These are phyloP conservation scores for Boechera divaricarpa DNA, from an alignment of 345 rosid species.

Conservation along the genomic window DNA sequence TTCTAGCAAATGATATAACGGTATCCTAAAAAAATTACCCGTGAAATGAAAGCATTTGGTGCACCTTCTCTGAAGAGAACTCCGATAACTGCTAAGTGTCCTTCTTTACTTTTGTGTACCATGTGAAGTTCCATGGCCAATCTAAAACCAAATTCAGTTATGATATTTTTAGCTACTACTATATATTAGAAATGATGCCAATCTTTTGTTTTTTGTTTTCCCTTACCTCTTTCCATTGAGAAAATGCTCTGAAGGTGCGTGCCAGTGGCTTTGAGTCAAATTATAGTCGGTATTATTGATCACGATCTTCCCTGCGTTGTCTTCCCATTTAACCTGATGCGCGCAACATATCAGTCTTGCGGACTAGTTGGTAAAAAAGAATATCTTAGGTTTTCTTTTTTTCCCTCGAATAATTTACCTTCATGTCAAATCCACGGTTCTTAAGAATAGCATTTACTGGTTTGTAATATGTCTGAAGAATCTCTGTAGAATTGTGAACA, in stretches of 20 bases:
- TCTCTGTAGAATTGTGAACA: constrained; percentile 36
- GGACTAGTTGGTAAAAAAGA: background rate
- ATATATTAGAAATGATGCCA: background rate
- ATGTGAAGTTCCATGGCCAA: constrained; percentile 67
- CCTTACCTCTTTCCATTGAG: constrained; percentile 59
- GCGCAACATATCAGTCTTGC: constrained; percentile 26
- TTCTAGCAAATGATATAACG: background rate
- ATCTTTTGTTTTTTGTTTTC: background rate
- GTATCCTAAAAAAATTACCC: constrained; percentile 41
- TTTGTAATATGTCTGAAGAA: constrained; percentile 48
- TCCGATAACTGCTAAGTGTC: constrained; percentile 56
- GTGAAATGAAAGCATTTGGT: constrained; percentile 62
- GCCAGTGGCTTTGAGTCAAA: constrained; percentile 69
- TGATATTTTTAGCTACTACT: background rate
- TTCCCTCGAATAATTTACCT: constrained; percentile 37
- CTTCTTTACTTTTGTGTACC: constrained; percentile 53
- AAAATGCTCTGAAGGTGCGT: constrained; percentile 75
- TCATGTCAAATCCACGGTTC: constrained; percentile 74
- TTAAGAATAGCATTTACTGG: constrained; percentile 59
- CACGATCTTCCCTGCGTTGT: constrained; percentile 47
- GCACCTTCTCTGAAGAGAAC: constrained; percentile 65
- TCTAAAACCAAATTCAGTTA: constrained; percentile 14
- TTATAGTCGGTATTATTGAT: constrained; percentile 57
- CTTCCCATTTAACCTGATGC: constrained; percentile 41
- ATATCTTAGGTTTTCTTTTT: background rate